These are phyloP conservation scores for Acacia pycnantha DNA, from an alignment of 331 rosid species.

Conservation along the genomic window DNA sequence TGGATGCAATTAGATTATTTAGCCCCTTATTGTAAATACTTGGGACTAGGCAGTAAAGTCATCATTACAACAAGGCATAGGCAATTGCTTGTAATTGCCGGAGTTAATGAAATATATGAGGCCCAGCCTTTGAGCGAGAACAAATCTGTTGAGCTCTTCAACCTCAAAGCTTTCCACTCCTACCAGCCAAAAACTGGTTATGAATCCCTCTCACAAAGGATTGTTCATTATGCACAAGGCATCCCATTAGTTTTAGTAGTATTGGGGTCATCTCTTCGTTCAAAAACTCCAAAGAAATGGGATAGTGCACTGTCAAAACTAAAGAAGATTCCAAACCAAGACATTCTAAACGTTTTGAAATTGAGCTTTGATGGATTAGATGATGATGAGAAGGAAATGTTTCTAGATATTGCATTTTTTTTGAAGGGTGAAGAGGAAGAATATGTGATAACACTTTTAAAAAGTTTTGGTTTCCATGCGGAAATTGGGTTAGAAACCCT, in stretches of 20 bases:
- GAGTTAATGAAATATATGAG: background rate
- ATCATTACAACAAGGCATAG: constrained; percentile 28
- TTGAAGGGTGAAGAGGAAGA: background rate
- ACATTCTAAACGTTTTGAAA: constrained; percentile 5
- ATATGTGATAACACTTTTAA: background rate
- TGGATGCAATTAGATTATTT: constrained; percentile 12
- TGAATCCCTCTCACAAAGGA: background rate
- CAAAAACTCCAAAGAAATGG: constrained; percentile 10
- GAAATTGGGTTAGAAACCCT: constrained; percentile 5
- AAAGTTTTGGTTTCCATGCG: constrained; percentile 4
- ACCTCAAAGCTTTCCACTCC: constrained; percentile 1
- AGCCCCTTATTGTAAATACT: background rate
- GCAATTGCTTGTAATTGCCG: background rate
- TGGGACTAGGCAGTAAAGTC: constrained; percentile 22
- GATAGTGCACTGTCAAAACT: constrained; percentile 17
- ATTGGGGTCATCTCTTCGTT: constrained; percentile 13
- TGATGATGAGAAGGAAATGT: background rate
- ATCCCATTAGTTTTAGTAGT: constrained; percentile 21
- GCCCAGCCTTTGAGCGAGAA: background rate
- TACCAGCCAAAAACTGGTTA: background rate
- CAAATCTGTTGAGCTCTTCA: constrained; percentile 12
- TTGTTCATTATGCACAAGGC: constrained; percentile 5
- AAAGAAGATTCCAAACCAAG: background rate
- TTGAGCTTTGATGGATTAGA: constrained; percentile 19
- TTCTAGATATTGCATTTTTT: constrained; percentile 35